These are phyloP conservation scores for Colletotrichum salicis DNA, from an alignment of 2,329 filamentous ascomycete genomes.

Conservation along the genomic window DNA sequence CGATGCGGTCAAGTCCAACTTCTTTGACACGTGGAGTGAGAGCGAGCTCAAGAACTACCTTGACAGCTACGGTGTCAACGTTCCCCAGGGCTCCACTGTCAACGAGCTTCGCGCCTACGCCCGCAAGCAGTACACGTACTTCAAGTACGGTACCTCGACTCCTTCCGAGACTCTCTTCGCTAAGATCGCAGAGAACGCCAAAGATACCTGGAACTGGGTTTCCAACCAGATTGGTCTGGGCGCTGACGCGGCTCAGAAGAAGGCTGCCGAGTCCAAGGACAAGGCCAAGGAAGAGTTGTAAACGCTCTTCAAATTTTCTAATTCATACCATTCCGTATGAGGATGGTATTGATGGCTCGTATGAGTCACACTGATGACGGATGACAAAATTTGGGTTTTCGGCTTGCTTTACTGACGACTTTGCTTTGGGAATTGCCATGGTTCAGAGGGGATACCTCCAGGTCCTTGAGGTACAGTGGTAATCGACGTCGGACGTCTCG, in stretches of 20 bases:
- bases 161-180: constrained; percentile 74
- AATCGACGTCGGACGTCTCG: constrained; percentile 13
- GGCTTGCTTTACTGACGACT: constrained; percentile 20
- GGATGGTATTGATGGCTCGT: neutral
- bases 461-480: neutral
- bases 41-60: constrained; percentile 82
- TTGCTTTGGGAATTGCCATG: constrained; percentile 24
- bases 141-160: constrained; percentile 77
- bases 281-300: constrained; percentile 62
- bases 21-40: constrained; percentile 79
- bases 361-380: constrained; percentile 25
- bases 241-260: constrained; percentile 57
- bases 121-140: constrained; percentile 79
- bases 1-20: constrained; percentile 69
- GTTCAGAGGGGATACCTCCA: constrained; percentile 4
- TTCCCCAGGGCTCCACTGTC: constrained; percentile 73
- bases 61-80: constrained; percentile 78
- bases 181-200: constrained; percentile 65
- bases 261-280: constrained; percentile 52
- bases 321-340: neutral
- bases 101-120: constrained; percentile 78
- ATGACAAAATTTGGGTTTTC: constrained; percentile 35
- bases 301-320: constrained; percentile 31
- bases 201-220: constrained; percentile 63
- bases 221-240: constrained; percentile 60